Evolutionary conservation across 345 rosid species (phyloP).

Genomic region (Hibiscus tridactylites): DNA sequence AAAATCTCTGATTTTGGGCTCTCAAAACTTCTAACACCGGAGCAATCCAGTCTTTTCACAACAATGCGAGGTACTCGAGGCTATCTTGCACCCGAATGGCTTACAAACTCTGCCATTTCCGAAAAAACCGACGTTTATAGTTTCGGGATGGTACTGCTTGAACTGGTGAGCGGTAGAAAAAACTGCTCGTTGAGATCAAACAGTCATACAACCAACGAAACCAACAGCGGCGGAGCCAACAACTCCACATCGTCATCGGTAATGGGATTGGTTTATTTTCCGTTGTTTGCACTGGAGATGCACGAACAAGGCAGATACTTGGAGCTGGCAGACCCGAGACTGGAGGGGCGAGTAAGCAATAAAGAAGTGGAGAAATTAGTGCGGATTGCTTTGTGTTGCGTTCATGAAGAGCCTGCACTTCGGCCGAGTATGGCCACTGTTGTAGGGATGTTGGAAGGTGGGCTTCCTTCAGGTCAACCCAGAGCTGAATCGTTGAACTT

Average conservation of each 20-base stretch:
- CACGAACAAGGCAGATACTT: constrained; percentile 60
- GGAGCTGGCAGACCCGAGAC: constrained; percentile 74
- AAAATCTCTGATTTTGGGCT: constrained; percentile 73
- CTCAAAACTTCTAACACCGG: constrained; percentile 55
- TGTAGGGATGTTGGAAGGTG: constrained; percentile 72
- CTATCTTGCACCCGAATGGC: constrained; percentile 82
- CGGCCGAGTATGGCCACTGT: constrained; percentile 60
- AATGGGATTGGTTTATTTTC: constrained; percentile 53
- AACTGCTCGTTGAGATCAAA: constrained; percentile 41
- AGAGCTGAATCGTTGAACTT: constrained; percentile 73
- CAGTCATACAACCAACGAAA: constrained; percentile 37
- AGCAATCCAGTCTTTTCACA: constrained; percentile 62
- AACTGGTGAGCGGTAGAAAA: constrained; percentile 68
- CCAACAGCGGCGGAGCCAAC: constrained; percentile 24
- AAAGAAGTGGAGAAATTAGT: constrained; percentile 52
- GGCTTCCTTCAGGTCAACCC: constrained; percentile 48
- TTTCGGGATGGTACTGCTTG: constrained; percentile 77
- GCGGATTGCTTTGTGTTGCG: constrained; percentile 60
- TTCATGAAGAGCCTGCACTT: constrained; percentile 52
- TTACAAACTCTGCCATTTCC: constrained; percentile 62
- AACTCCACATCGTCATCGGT: constrained; percentile 27
- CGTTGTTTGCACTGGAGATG: constrained; percentile 81
- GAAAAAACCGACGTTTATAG: constrained; percentile 84
- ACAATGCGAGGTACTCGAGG: constrained; percentile 88
- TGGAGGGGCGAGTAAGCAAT: constrained; percentile 58